Conservation (phyloP, 2,329 filamentous ascomycete species). For the Daldinia eschscholtzii region DNA sequence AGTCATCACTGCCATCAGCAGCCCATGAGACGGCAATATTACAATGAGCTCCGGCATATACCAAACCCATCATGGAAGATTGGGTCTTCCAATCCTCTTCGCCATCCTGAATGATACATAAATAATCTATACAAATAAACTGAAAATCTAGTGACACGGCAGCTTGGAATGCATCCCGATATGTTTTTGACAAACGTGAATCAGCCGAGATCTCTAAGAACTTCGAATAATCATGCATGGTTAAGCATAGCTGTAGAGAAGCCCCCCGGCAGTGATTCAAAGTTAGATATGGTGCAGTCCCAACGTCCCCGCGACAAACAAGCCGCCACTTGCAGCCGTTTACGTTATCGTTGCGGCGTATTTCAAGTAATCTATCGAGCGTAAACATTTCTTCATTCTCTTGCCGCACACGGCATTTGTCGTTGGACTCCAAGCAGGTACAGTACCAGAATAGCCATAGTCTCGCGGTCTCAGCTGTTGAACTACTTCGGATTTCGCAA, state of each 20-base stretch:
- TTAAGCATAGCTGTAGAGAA: conserved; percentile 3
- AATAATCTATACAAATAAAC: conserved; percentile 11
- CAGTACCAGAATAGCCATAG: not conserved
- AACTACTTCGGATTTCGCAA: not conserved
- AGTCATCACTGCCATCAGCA: not conserved
- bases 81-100: conserved; percentile 7
- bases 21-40: conserved; percentile 18
- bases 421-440: conserved; percentile 6
- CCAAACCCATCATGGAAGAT: conserved; percentile 7
- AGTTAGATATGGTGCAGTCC: conserved; percentile 1
- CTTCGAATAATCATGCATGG: not conserved
- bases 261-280: conserved; percentile 17
- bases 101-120: conserved; percentile 12
- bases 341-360: not conserved
- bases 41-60: conserved; percentile 1
- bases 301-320: not conserved
- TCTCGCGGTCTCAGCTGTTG: not conserved
- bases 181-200: not conserved
- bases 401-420: not conserved
- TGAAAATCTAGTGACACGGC: not conserved
- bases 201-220: not conserved
- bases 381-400: not conserved
- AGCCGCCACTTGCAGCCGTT: not conserved
- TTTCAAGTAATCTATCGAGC: conserved; percentile 1
- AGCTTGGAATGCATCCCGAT: not conserved